Evolutionary conservation across 371 early-diverging fungal genomes (phyloP).

Genomic region (Circinella minor): DNA sequence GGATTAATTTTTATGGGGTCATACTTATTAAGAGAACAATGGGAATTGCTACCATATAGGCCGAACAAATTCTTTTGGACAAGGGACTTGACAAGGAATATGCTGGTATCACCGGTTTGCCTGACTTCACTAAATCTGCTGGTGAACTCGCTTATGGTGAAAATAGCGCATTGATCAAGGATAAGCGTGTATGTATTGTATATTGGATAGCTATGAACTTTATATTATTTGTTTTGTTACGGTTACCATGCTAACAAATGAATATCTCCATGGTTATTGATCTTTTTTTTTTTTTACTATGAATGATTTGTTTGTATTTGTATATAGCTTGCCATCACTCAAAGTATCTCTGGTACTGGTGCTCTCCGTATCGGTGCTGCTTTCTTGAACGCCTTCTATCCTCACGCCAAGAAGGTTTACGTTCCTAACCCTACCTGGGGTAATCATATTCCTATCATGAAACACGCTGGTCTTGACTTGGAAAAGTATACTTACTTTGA

Average conservation of each 20-base stretch:
- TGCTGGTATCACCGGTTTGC: constrained; percentile 92
- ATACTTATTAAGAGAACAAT: neutral
- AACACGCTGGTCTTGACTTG: constrained; percentile 88
- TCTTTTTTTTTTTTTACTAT: neutral
- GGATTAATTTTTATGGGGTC: neutral
- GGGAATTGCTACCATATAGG: constrained; percentile 48
- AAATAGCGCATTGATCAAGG: constrained; percentile 71
- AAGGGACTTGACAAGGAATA: constrained; percentile 93
- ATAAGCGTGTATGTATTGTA: constrained; percentile 63
- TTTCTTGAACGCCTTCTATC: constrained; percentile 86
- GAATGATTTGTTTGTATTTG: neutral
- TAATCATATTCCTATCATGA: constrained; percentile 95
- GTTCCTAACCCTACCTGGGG: constrained; percentile 98
- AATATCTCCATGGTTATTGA: too few species aligned
- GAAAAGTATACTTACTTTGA: constrained; percentile 95
- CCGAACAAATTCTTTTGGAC: constrained; percentile 77
- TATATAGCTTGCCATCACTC: constrained; percentile 81
- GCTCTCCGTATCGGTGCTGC: constrained; percentile 95
- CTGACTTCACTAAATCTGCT: constrained; percentile 83
- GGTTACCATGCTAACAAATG: too few species aligned
- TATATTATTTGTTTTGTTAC: neutral
- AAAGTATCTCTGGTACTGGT: constrained; percentile 97
- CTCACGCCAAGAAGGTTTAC: constrained; percentile 86
- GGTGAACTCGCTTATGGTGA: constrained; percentile 90
- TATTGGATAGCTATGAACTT: neutral